Evolutionary conservation across 2,329 filamentous ascomycete genomes (phyloP).

Genomic region (Microsporum audouinii): DNA sequence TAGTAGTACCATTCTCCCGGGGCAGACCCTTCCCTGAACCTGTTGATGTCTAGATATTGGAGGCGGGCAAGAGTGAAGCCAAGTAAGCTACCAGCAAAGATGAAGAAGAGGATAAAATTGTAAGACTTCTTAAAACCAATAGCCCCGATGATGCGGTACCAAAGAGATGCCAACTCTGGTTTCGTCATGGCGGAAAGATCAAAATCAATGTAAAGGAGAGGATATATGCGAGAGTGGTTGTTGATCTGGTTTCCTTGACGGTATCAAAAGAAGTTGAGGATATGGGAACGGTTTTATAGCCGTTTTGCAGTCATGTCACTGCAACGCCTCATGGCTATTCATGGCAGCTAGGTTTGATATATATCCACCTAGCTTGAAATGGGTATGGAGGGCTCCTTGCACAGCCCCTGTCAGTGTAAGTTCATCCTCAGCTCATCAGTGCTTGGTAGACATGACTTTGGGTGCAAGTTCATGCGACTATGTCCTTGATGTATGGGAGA

Average conservation of each 20-base stretch:
- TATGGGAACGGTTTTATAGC: no score
- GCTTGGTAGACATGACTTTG: background rate
- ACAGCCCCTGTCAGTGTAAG: no score
- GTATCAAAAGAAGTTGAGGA: background rate
- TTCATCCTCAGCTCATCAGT: no score
- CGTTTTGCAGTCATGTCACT: no score
- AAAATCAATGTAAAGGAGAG: background rate
- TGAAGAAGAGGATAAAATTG: slow-evolving; percentile 17
- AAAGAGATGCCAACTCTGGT: background rate
- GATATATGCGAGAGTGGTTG: background rate
- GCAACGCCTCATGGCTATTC: no score
- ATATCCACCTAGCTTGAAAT: no score
- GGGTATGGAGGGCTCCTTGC: no score
- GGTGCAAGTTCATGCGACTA: background rate
- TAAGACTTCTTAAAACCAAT: background rate
- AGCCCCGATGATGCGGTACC: background rate
- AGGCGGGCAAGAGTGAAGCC: slow-evolving; percentile 41
- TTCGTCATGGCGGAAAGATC: background rate
- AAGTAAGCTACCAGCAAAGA: slow-evolving; percentile 38
- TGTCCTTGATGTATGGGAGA: background rate
- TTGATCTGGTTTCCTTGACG: background rate
- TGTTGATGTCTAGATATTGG: slow-evolving; percentile 29
- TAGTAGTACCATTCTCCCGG: slow-evolving; percentile 37
- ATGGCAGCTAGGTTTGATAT: no score
- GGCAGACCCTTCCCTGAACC: background rate